phyloP scores from a whole-genome alignment of 208 protist genomes.

The Acanthamoeba royreba region DNA sequence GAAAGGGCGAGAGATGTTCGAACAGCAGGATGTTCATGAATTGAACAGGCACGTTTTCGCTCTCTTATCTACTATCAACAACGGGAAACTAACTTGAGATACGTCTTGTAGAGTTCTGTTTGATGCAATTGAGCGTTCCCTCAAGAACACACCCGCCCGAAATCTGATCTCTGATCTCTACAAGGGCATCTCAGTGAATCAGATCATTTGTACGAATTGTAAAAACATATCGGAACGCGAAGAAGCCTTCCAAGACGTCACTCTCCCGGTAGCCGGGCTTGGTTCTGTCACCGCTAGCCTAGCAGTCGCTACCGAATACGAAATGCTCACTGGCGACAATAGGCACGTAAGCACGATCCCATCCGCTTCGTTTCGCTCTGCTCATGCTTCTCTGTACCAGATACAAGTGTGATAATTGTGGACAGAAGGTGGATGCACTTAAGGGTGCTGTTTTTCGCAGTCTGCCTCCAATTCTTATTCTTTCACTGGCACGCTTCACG shows the following conservation, averaged over 20 bases:
- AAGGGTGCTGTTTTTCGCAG: slow-evolving; percentile 23
- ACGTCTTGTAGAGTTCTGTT: slow-evolving; percentile 13
- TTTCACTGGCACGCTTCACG: slow-evolving; percentile 50
- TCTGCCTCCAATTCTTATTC: slow-evolving; percentile 30
- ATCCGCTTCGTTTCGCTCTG: neutral
- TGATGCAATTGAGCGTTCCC: slow-evolving; percentile 38
- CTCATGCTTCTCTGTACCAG: neutral
- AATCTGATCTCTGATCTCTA: neutral
- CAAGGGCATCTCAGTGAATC: neutral
- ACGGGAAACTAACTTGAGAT: neutral
- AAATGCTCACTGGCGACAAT: slow-evolving; percentile 61
- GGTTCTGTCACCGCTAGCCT: slow-evolving; percentile 23
- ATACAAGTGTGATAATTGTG: slow-evolving; percentile 53
- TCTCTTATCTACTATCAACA: neutral
- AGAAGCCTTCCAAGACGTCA: slow-evolving; percentile 8
- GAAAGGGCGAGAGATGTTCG: slow-evolving; percentile 46
- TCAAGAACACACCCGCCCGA: neutral
- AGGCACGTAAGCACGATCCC: neutral
- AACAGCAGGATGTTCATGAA: slow-evolving; percentile 61
- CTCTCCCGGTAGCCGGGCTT: neutral
- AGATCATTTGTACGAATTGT: slow-evolving; percentile 16
- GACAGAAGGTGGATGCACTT: slow-evolving; percentile 30
- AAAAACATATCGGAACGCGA: neutral
- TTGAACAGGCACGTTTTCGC: neutral
- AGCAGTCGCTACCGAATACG: neutral